Conservation (phyloP, 2,329 filamentous ascomycete species). For the Calonectria hongkongensis region DNA sequence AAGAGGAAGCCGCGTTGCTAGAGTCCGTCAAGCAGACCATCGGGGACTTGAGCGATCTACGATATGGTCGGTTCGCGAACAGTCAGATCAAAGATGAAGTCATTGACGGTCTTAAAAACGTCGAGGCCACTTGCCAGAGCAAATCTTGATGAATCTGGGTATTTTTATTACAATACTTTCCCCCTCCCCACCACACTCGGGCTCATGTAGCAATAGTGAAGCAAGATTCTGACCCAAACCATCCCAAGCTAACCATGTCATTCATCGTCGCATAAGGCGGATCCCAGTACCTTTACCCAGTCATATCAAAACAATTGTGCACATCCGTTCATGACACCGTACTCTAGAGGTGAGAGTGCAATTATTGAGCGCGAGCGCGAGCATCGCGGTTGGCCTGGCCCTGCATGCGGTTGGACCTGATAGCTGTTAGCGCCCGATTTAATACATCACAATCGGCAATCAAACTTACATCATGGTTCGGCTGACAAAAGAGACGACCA, state of each 20-base stretch:
- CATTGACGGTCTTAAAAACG: slow-evolving; percentile 75
- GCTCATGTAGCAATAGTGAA: slow-evolving; percentile 44
- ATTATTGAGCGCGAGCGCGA: slow-evolving; percentile 45
- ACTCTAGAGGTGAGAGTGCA: slow-evolving; percentile 15
- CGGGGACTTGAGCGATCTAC: slow-evolving; percentile 85
- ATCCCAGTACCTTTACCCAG: slow-evolving; percentile 41
- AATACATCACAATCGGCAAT: not conserved
- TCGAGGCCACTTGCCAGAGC: slow-evolving; percentile 76
- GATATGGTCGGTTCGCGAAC: slow-evolving; percentile 85
- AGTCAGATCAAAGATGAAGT: slow-evolving; percentile 79
- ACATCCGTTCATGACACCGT: slow-evolving; percentile 39
- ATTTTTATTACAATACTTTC: slow-evolving; percentile 47
- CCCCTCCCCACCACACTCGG: slow-evolving; percentile 29
- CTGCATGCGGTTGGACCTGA: slow-evolving; percentile 63
- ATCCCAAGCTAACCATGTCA: slow-evolving; percentile 39
- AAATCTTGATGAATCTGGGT: slow-evolving; percentile 59
- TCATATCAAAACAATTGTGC: slow-evolving; percentile 38
- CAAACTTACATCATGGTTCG: slow-evolving; percentile 83
- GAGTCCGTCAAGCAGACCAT: slow-evolving; percentile 79
- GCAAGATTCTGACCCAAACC: slow-evolving; percentile 42
- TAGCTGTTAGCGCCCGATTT: slow-evolving; percentile 48
- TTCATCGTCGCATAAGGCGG: slow-evolving; percentile 40
- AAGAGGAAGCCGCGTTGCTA: slow-evolving; percentile 77
- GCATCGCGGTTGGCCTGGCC: slow-evolving; percentile 42
- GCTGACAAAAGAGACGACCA: slow-evolving; percentile 83